phyloP scores from a whole-genome alignment of 2,329 filamentous ascomycete genomes.

The Didymella lethalis region DNA sequence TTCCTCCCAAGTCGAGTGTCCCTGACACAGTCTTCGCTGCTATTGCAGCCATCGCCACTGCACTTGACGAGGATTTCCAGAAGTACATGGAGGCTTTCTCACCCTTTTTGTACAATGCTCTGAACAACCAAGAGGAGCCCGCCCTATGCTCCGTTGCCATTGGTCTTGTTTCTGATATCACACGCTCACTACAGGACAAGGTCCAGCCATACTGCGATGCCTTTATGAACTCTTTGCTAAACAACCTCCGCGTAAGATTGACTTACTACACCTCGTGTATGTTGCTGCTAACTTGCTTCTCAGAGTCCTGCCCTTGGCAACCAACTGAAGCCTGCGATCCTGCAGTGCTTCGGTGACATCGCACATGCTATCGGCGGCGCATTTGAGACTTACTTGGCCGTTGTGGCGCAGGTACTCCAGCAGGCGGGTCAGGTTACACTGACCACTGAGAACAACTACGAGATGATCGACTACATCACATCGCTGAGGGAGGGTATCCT shows the following conservation, averaged over 20 bases:
- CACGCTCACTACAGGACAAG: conserved; percentile 85
- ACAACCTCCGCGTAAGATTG: conserved; percentile 78
- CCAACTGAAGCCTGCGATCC: conserved; percentile 96
- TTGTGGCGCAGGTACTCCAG: conserved; percentile 92
- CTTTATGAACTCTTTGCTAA: conserved; percentile 97
- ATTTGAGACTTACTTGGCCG: conserved; percentile 91
- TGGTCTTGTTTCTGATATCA: conserved; percentile 95
- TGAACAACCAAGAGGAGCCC: conserved; percentile 94
- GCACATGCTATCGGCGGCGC: conserved; percentile 90
- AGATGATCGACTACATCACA: conserved; percentile 96
- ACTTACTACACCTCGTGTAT: not conserved
- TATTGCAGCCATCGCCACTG: conserved; percentile 88
- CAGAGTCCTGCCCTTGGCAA: conserved; percentile 87
- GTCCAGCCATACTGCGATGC: conserved; percentile 95
- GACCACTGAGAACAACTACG: conserved; percentile 81
- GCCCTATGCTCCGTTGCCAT: conserved; percentile 96
- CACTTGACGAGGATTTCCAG: conserved; percentile 89
- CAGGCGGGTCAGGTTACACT: conserved; percentile 87
- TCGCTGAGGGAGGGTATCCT: conserved; percentile 97
- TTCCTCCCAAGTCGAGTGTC: conserved; percentile 87
- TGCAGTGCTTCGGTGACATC: conserved; percentile 98
- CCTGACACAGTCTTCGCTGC: conserved; percentile 93
- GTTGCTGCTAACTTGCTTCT: conserved; percentile 7
- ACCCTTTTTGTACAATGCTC: conserved; percentile 90
- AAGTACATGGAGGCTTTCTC: conserved; percentile 98